These are phyloP conservation scores for Diaporthe ilicicola DNA, from an alignment of 2,329 filamentous ascomycete species.

Conservation along the genomic window DNA sequence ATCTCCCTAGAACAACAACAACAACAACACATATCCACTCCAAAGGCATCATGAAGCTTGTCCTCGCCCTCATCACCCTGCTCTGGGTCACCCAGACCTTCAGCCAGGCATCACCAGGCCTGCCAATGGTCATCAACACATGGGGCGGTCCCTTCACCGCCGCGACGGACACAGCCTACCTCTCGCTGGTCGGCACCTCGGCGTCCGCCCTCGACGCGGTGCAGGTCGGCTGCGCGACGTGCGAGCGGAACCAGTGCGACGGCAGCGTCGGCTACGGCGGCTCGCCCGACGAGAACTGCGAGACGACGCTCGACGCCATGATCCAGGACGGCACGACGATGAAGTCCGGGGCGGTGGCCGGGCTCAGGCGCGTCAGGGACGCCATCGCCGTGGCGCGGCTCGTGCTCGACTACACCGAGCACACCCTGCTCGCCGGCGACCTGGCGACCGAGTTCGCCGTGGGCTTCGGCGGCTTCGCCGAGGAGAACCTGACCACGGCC, in stretches of 20 bases:
- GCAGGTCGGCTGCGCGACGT: slow-evolving; percentile 59
- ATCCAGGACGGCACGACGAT: slow-evolving; percentile 65
- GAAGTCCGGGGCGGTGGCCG: slow-evolving; percentile 62
- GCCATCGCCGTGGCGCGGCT: slow-evolving; percentile 59
- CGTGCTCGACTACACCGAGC: slow-evolving; percentile 60
- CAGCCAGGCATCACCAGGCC: slow-evolving; percentile 44
- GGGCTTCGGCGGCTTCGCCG: slow-evolving; percentile 55
- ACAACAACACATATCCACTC: not conserved
- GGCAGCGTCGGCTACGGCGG: slow-evolving; percentile 63
- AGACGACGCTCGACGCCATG: slow-evolving; percentile 67
- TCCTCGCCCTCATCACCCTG: slow-evolving; percentile 28
- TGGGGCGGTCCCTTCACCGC: slow-evolving; percentile 62
- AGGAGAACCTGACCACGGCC: slow-evolving; percentile 53
- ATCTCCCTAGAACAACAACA: not conserved
- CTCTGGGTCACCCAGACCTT: slow-evolving; percentile 14
- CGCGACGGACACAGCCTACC: slow-evolving; percentile 60
- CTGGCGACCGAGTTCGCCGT: slow-evolving; percentile 62
- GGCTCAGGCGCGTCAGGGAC: slow-evolving; percentile 56
- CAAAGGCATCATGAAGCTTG: slow-evolving; percentile 27
- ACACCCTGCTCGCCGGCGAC: slow-evolving; percentile 60
- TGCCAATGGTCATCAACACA: slow-evolving; percentile 63
- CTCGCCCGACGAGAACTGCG: slow-evolving; percentile 63
- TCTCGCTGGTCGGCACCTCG: slow-evolving; percentile 41
- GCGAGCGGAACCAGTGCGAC: slow-evolving; percentile 62
- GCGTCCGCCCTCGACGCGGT: slow-evolving; percentile 57